These are phyloP conservation scores for Entophlyctis luteolus DNA, from an alignment of 192 early-diverging fungal genomes.

Conservation along the genomic window DNA sequence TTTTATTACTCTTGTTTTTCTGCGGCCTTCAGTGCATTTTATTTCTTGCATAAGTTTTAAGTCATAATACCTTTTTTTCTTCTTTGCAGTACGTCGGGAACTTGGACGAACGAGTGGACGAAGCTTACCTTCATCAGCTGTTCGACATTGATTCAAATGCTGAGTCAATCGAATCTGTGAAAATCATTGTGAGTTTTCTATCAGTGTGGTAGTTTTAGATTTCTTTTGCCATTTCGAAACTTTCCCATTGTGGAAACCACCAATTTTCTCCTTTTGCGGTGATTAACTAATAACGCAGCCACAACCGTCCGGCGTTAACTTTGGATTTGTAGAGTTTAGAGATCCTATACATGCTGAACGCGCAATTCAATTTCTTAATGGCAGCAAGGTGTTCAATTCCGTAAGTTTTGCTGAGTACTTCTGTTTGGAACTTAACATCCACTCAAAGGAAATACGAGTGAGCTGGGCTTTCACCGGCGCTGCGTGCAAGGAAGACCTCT, in stretches of 20 bases:
- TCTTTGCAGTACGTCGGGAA: conserved; percentile 74
- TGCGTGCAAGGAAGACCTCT: conserved; percentile 63
- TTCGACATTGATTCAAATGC: conserved; percentile 58
- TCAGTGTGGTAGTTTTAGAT: background rate
- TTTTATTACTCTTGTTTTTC: background rate
- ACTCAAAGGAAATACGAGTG: conserved; percentile 60
- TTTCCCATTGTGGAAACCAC: background rate
- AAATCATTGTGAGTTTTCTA: conserved; percentile 59
- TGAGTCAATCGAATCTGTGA: conserved; percentile 62
- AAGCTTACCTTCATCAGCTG: conserved; percentile 67
- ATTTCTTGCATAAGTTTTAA: too few relatives aligned
- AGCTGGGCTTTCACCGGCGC: conserved; percentile 59
- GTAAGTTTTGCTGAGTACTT: conserved; percentile 38
- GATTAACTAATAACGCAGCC: background rate
- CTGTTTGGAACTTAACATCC: background rate
- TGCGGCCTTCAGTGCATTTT: too few relatives aligned
- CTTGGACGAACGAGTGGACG: conserved; percentile 76
- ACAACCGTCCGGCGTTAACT: conserved; percentile 59
- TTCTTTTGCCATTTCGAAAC: background rate
- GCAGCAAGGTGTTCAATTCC: conserved; percentile 57
- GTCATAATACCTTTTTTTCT: too few relatives aligned
- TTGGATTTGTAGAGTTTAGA: conserved; percentile 84
- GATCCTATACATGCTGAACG: conserved; percentile 66
- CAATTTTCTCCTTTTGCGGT: background rate
- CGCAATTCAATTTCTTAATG: conserved; percentile 71